Conservation (phyloP, 108 stramenopile species). For the Conticribra weissflogii region DNA sequence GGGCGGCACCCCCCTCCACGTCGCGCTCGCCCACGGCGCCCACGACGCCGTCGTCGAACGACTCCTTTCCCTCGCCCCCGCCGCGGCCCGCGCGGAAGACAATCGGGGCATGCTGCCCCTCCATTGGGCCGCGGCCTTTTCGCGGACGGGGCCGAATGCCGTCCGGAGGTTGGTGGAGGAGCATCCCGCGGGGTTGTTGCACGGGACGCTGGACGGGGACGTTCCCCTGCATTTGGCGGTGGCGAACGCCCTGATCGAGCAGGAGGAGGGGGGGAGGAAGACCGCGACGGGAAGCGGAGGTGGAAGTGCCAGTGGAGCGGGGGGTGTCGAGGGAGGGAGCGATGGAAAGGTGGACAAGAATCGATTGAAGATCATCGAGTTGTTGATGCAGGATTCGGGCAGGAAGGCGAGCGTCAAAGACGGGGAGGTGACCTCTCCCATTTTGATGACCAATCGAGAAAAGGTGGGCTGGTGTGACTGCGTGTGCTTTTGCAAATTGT, state of each 20-base stretch:
- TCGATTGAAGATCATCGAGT: conserved; percentile 46
- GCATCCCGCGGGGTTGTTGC: conserved; percentile 39
- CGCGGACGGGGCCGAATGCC: conserved; percentile 8
- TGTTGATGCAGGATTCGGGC: conserved; percentile 35
- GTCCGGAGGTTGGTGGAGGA: conserved; percentile 48
- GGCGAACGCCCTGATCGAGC: conserved; percentile 32
- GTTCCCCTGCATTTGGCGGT: conserved; percentile 69
- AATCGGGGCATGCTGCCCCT: conserved; percentile 57
- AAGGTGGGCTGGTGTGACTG: too few relatives aligned
- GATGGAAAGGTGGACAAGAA: conserved; percentile 40
- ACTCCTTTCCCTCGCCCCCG: conserved; percentile 44
- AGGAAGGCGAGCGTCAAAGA: conserved; percentile 9
- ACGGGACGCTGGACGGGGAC: conserved; percentile 52
- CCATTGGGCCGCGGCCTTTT: conserved; percentile 64
- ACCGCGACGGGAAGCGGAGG: too few relatives aligned
- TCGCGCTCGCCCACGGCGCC: conserved; percentile 52
- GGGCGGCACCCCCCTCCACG: conserved; percentile 57
- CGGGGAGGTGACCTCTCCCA: conserved; percentile 15
- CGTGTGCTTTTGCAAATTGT: too few relatives aligned
- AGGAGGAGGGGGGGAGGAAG: conserved; percentile 18
- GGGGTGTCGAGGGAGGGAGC: background rate
- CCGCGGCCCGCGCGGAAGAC: conserved; percentile 45
- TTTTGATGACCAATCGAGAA: conserved; percentile 14
- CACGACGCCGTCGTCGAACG: conserved; percentile 51
- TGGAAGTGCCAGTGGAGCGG: conserved; percentile 10